Evolutionary conservation across 495 filamentous ascomycete genomes (phyloP).

Genomic region (Xylaria palmicola): DNA sequence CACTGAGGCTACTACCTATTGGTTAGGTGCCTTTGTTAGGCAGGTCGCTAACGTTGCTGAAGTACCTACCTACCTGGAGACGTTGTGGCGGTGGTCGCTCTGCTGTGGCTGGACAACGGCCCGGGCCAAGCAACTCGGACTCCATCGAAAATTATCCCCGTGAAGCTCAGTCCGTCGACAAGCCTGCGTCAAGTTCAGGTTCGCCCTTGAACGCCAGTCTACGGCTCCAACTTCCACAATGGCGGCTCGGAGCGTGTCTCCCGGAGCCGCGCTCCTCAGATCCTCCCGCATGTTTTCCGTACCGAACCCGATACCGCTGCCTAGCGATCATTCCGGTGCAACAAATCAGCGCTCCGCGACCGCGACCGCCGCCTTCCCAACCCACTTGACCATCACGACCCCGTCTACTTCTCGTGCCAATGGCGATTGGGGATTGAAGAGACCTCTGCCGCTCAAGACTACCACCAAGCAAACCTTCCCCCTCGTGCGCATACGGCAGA

Average conservation of each 20-base stretch:
- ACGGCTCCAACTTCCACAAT: slow-evolving; percentile 18
- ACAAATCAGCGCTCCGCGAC: slow-evolving; percentile 42
- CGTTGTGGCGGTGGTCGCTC: not conserved
- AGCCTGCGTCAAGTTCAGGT: slow-evolving; percentile 16
- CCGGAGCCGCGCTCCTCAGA: slow-evolving; percentile 59
- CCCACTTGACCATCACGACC: slow-evolving; percentile 79
- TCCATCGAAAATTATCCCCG: slow-evolving; percentile 14
- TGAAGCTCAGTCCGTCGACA: not conserved
- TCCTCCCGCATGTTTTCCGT: slow-evolving; percentile 59
- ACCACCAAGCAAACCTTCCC: slow-evolving; percentile 71
- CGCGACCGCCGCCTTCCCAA: slow-evolving; percentile 76
- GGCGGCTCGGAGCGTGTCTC: slow-evolving; percentile 48
- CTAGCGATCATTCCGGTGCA: slow-evolving; percentile 33
- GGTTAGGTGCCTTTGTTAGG: no score
- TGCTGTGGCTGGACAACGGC: slow-evolving; percentile 13
- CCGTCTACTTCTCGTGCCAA: slow-evolving; percentile 66
- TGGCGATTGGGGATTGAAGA: slow-evolving; percentile 95
- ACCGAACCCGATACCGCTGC: slow-evolving; percentile 49
- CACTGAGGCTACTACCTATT: no score
- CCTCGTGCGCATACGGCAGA: slow-evolving; percentile 63
- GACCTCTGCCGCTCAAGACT: slow-evolving; percentile 71
- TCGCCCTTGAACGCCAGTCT: not conserved
- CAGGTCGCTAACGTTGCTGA: no score
- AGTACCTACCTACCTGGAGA: not conserved
- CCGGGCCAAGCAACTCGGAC: not conserved